Conservation (phyloP, 768 basidiomycete species). For the Harrya chromipes region DNA sequence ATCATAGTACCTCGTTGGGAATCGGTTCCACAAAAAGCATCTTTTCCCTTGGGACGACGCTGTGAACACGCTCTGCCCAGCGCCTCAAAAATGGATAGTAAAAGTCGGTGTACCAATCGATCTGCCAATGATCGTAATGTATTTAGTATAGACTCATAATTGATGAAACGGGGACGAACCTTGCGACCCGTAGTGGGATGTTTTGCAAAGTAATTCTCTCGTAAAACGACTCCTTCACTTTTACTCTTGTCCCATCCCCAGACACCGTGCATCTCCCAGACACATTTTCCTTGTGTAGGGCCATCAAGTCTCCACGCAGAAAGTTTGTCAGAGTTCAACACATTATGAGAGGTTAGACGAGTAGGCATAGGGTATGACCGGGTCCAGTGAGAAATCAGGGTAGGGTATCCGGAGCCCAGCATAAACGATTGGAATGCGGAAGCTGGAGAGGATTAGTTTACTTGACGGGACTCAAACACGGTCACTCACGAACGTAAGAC, state of each 20-base stretch:
- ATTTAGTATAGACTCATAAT: background rate
- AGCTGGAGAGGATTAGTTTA: constrained; percentile 40
- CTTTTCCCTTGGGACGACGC: constrained; percentile 47
- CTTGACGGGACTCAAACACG: background rate
- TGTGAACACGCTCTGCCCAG: constrained; percentile 63
- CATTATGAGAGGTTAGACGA: constrained; percentile 48
- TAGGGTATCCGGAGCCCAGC: constrained; percentile 87
- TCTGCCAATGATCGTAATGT: constrained; percentile 34
- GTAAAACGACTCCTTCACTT: constrained; percentile 66
- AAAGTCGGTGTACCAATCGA: constrained; percentile 86
- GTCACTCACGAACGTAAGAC: constrained; percentile 63
- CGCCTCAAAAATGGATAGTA: constrained; percentile 73
- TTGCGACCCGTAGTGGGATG: constrained; percentile 62
- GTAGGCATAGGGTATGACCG: constrained; percentile 91
- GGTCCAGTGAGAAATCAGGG: constrained; percentile 72
- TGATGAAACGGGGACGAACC: constrained; percentile 35
- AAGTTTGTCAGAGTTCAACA: constrained; percentile 57
- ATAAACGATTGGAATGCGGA: constrained; percentile 87
- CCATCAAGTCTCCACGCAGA: constrained; percentile 75
- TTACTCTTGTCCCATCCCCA: constrained; percentile 83
- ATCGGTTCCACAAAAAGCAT: constrained; percentile 80
- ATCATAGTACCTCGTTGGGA: constrained; percentile 77
- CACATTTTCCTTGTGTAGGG: constrained; percentile 66
- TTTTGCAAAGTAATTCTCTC: constrained; percentile 81
- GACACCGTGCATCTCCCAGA: constrained; percentile 92